phyloP scores from a whole-genome alignment of 2,329 filamentous ascomycete species.

The Aaosphaeria pasadenensis region DNA sequence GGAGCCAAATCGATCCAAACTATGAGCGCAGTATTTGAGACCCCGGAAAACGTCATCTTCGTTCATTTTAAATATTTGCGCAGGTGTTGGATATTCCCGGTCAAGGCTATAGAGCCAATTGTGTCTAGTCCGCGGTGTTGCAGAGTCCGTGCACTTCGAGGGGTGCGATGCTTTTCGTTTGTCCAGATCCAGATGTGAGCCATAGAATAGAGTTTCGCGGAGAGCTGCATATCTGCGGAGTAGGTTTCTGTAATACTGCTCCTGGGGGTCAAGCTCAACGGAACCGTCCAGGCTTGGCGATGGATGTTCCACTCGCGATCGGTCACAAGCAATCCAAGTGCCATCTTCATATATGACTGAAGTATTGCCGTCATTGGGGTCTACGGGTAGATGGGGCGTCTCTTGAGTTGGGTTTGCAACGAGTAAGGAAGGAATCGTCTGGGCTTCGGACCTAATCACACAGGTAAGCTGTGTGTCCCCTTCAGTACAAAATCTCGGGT shows the following conservation, averaged over 20 bases:
- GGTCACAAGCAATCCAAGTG: constrained; percentile 63
- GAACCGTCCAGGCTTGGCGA: constrained; percentile 3
- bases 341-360: constrained; percentile 73
- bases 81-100: constrained; percentile 42
- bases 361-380: constrained; percentile 50
- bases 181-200: background rate
- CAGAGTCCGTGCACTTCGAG: background rate
- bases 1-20: constrained; percentile 58
- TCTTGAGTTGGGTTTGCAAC: constrained; percentile 45
- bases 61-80: constrained; percentile 54
- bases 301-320: background rate
- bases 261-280: constrained; percentile 45
- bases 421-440: constrained; percentile 67
- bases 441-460: constrained; percentile 67
- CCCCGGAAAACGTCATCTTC: constrained; percentile 65
- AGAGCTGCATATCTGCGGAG: constrained; percentile 63
- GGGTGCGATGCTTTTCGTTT: constrained; percentile 5
- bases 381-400: constrained; percentile 13
- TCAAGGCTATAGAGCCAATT: constrained; percentile 28
- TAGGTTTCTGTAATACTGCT: constrained; percentile 67
- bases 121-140: constrained; percentile 36
- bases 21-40: constrained; percentile 60
- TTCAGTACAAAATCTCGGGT: constrained; percentile 4
- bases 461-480: constrained; percentile 12
- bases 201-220: constrained; percentile 56